Conservation (phyloP, 192 early-diverging fungal genomes). For the Rhizophagus prolifer region DNA sequence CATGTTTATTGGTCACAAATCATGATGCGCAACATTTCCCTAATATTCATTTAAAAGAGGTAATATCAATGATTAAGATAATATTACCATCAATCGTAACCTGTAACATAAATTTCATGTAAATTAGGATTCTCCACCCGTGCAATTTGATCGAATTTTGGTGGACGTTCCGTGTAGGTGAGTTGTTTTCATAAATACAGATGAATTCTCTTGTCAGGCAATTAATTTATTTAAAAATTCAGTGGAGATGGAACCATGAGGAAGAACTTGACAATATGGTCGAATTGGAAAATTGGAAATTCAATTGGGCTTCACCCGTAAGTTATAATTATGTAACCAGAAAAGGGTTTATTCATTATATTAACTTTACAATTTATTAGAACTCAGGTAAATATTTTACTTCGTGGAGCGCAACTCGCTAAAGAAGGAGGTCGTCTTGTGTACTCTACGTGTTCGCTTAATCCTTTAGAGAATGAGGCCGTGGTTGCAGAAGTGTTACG, state of each 20-base stretch:
- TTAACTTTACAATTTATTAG: slow-evolving; percentile 28
- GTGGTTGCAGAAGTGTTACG: slow-evolving; percentile 85
- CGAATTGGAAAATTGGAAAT: slow-evolving; percentile 73
- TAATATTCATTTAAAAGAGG: slow-evolving; percentile 52
- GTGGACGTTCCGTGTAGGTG: slow-evolving; percentile 93
- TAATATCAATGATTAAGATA: background rate
- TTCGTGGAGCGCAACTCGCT: slow-evolving; percentile 81
- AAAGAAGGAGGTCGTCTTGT: slow-evolving; percentile 93
- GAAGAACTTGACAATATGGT: slow-evolving; percentile 94
- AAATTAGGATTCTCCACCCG: slow-evolving; percentile 17
- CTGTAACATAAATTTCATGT: background rate
- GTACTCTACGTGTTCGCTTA: slow-evolving; percentile 98
- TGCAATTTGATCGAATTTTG: slow-evolving; percentile 96
- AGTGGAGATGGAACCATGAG: slow-evolving; percentile 96
- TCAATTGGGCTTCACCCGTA: slow-evolving; percentile 80
- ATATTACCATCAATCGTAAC: background rate
- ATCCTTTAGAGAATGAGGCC: slow-evolving; percentile 97
- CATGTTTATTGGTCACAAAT: slow-evolving; percentile 92
- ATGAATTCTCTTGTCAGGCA: background rate
- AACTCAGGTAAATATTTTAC: slow-evolving; percentile 83
- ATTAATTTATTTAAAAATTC: background rate
- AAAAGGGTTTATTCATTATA: background rate
- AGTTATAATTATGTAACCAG: slow-evolving; percentile 16
- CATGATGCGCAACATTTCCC: slow-evolving; percentile 93
- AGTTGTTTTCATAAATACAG: background rate